phyloP scores from a whole-genome alignment of 768 basidiomycete genomes.

The Clitopilus passeckerianus region DNA sequence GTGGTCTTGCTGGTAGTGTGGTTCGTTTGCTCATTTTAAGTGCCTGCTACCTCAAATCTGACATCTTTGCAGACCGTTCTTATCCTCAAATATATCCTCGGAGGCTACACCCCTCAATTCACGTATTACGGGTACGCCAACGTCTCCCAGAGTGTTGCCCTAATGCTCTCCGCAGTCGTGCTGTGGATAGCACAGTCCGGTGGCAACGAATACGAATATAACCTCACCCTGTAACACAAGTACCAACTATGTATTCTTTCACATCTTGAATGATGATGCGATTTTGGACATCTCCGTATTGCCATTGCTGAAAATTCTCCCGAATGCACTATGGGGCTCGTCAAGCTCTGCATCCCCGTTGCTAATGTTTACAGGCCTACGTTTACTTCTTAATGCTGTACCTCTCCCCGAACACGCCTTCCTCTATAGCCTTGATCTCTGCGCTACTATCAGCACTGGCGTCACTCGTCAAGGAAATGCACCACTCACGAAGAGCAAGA shows the following conservation, averaged over 20 bases:
- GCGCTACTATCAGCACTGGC: not conserved
- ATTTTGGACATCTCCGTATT: not conserved
- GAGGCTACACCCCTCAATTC: slow-evolving; percentile 67
- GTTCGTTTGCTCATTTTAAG: slow-evolving; percentile 43
- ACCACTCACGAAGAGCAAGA: slow-evolving; percentile 53
- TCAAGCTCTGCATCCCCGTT: not conserved
- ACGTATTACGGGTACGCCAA: slow-evolving; percentile 93
- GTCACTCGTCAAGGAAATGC: not conserved
- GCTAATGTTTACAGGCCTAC: not conserved
- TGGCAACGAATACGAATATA: slow-evolving; percentile 90
- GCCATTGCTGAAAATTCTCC: not conserved
- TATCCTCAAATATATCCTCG: slow-evolving; percentile 85
- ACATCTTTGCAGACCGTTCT: slow-evolving; percentile 63
- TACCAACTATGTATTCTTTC: not conserved
- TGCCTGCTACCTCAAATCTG: not conserved
- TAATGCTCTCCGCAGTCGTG: slow-evolving; percentile 82
- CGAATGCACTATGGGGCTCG: not conserved
- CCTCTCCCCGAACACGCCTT: slow-evolving; percentile 12
- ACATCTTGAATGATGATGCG: not conserved
- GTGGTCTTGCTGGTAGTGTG: slow-evolving; percentile 94
- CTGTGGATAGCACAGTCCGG: slow-evolving; percentile 90
- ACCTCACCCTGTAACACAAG: slow-evolving; percentile 58
- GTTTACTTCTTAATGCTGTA: slow-evolving; percentile 4
- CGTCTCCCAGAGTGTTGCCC: slow-evolving; percentile 86
- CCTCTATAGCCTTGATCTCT: slow-evolving; percentile 15